phyloP scores from a whole-genome alignment of 2,329 filamentous ascomycete species.

The Diaporthe sp. region DNA sequence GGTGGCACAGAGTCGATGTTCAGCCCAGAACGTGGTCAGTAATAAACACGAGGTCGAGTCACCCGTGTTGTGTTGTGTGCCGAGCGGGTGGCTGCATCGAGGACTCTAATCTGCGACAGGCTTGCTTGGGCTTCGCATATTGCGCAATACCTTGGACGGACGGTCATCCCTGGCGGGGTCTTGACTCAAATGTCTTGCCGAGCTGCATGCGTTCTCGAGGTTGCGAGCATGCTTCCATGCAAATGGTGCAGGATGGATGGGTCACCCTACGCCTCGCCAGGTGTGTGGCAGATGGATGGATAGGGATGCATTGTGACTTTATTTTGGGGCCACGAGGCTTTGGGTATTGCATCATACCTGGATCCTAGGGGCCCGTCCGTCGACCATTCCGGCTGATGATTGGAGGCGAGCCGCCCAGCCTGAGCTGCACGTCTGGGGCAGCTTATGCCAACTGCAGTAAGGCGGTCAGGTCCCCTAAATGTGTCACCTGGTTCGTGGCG shows the following conservation, averaged over 20 bases:
- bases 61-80: neutral
- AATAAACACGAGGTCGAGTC: slow-evolving; percentile 12
- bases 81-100: slow-evolving; percentile 5
- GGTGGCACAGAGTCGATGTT: neutral
- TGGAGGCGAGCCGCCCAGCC: neutral
- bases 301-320: slow-evolving; percentile 20
- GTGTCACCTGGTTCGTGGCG: neutral
- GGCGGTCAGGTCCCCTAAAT: neutral
- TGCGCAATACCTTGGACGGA: neutral
- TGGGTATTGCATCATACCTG: slow-evolving; percentile 22
- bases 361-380: neutral
- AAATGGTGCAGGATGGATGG: neutral
- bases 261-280: neutral
- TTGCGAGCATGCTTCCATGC: neutral
- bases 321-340: slow-evolving; percentile 23
- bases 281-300: neutral
- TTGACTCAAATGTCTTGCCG: neutral
- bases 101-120: slow-evolving; percentile 16
- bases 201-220: neutral
- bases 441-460: slow-evolving; percentile 12
- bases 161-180: neutral
- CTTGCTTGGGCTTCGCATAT: neutral
- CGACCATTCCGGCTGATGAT: slow-evolving; percentile 11
- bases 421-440: neutral
- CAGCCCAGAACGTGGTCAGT: no score